Evolutionary conservation across 768 basidiomycete genomes (phyloP), one percentile per base, ranked within the genome.

Genomic region (Hemileccinum impolitum): DNA sequence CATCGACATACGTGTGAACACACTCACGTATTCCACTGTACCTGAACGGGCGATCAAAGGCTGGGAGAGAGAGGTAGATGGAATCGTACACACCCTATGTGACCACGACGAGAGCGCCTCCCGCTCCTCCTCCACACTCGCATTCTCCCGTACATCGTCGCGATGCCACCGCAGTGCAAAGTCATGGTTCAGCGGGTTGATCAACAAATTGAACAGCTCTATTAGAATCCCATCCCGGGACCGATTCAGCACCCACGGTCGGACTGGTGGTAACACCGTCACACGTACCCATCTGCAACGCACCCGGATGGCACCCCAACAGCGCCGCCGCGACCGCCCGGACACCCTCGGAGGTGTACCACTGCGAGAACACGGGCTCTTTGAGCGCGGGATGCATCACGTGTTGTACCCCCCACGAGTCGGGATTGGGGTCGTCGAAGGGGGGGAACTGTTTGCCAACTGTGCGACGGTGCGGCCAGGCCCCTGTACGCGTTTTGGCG

Each of bases 381-480:
- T 65, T 70, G 1, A 90, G 73, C 28, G 75, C 80, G 1, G 87
- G 88, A 58, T 90, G 87, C 89, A 91, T 90, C 39, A 86, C 64
- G 53, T 90, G 86, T 55, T 90, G 88, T 2, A 89, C 80, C 2
- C 88, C 89, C 87, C 88, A 90, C 0, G 83, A 79, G 64, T 90
- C 88, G 2, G 80, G 76, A 44, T 79, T 66, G 35, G 57, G 71
- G 28, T 76, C 66, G 45, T 75, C 81, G 56, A 75, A 90, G 0
- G 87, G 88, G 3, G 88, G 87, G 52, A 90, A 90, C 62, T 88
- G 85, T 52, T 82, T 84, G 1, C 89, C 88, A 15, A 90, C 84
- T 0, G 80, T 82, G 31, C 88, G 77, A 4, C 85, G 73, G 55
- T 84, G 73, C 0, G 78, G 70, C 88, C 87, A 90, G 3, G 62